Evolutionary conservation across 345 rosid genomes (phyloP), one percentile per base, ranked within the genome.

Genomic region (Carallia brachiata): DNA sequence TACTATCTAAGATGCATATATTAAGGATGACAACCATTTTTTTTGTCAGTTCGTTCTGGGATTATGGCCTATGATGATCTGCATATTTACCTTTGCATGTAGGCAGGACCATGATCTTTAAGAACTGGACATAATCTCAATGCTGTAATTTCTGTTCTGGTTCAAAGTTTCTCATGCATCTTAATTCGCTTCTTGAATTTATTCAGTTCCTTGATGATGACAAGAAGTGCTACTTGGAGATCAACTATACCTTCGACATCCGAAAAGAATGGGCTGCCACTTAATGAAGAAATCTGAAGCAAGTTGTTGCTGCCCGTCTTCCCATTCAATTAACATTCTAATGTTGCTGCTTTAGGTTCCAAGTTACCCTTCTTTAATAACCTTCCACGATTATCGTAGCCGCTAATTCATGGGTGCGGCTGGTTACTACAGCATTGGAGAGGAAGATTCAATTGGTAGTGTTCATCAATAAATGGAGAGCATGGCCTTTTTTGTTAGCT

Each of bases 141-240:
- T 55, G 30, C 13, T 55, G 23, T 55, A 23, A 2, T 55, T 28
- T 23, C 31, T 28, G 15, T 23, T 55, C 59, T 12, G 27, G 15
- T 23, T 28, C 32, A 23, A 8, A 55, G 6, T 23, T 55, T 23
- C 30, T 55, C 31, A 28, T 36, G 44, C 12, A 13, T 30, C 40
- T 64, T 58, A 15, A n/a, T 36, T n/a, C 2, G 44, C 15, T n/a
- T 13, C 60, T 61, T 16, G 36, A 6, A 61, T 28, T 61, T 64
- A 23, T 55, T 67, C 86, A 89, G 91, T 89, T 89, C 69, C 63
- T 85, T 52, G 95, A 89, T 61, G 95, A 89, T 71, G 95, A 87
- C 77, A 78, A 89, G 66, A 87, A 74, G 75, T 87, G 95, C 83
- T 79, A 89, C 81, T 71, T 89, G 82, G 90, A 89, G 89, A 87